A percentile compares a stretch with the other conserved stretches of the same genome.
These are phyloP conservation scores for Apiotrichum laibachii DNA, from an alignment of 1,284 basidiomycete species.

Conservation along the genomic window DNA sequence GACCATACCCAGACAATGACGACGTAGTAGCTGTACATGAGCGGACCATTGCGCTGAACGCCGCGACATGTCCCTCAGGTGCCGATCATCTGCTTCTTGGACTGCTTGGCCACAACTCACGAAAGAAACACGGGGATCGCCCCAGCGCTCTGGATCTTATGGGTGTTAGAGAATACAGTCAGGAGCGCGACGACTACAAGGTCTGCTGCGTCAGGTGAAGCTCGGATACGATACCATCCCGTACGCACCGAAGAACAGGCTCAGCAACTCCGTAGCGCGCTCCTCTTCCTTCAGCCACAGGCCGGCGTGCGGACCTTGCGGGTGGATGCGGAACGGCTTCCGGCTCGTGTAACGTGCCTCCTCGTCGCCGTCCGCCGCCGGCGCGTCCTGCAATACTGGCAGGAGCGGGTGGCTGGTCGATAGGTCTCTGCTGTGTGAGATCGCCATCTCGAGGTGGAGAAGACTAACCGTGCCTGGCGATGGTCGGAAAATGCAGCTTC, in stretches of 20 bases:
- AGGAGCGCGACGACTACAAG: constrained; percentile 37
- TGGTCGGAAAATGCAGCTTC: too few species aligned
- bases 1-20: constrained; percentile 35
- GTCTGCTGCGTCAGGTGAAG: constrained; percentile 19
- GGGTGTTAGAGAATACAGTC: constrained; percentile 28
- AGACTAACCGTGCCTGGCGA: too few species aligned
- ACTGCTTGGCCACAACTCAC: constrained; percentile 2
- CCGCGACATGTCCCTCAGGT: too few species aligned
- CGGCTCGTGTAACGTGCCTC: not conserved
- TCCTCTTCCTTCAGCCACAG: constrained; percentile 27
- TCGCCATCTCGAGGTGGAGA: too few species aligned
- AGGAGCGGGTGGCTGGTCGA: too few species aligned
- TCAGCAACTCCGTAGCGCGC: constrained; percentile 29
- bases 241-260: constrained; percentile 32
- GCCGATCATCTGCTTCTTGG: not conserved
- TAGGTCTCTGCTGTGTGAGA: too few species aligned
- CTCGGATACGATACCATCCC: not conserved
- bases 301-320: not conserved
- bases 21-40: constrained; percentile 22
- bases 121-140: constrained; percentile 32
- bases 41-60: not conserved
- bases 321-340: not conserved
- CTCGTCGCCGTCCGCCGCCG: too few species aligned
- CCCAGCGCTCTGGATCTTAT: constrained; percentile 25
- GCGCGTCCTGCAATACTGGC: too few species aligned